Evolutionary conservation across 1,139 yeast species (phyloP), one percentile per base, ranked within the genome.

Genomic region (Hyphopichia fennica): DNA sequence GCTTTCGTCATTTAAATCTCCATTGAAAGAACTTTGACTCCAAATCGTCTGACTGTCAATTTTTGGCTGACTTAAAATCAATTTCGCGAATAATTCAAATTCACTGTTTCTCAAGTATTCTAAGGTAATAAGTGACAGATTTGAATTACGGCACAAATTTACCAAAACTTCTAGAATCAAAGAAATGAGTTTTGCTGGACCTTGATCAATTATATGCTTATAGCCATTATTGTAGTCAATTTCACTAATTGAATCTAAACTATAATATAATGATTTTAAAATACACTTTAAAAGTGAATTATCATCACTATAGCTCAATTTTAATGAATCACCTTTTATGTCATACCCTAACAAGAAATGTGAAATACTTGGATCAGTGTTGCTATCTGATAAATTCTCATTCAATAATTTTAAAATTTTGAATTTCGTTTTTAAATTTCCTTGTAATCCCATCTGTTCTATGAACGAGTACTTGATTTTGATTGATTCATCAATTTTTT

Each of bases 321-420:
- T 45, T 28, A 69, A 54, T 35, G 56, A 56, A 23, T 61, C 69
- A 1, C 75, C 78, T 42, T 60, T 61, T 13, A 61, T 57, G 30
- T 62, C 62, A 45, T 82, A 90, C 0, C 98, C 98, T 2, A 93
- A 71, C 10, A 93, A 61, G 51, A 84, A 83, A 57, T 90, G 97
- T 1, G 91, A 70, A 1, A 85, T 75, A 0, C 83, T 77, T 2
- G 83, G 75, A 7, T 69, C 67, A 28, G 60, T 63, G 1, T 73
- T 58, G 13, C 13, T 7, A 4, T 58, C 55, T 1, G 68, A 61
- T 38, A 89, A 64, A 48, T 81, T 81, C 3, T 64, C 58, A 33
- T 71, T 67, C 40, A 91, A 56, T 52, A 87, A 86, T 33, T 79
- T 69, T 41, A 91, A 62, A 8, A 89, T 63, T 19, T 75, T 72